These are phyloP conservation scores for Xylaria sp. DNA, from an alignment of 2,329 filamentous ascomycete genomes.

Conservation along the genomic window DNA sequence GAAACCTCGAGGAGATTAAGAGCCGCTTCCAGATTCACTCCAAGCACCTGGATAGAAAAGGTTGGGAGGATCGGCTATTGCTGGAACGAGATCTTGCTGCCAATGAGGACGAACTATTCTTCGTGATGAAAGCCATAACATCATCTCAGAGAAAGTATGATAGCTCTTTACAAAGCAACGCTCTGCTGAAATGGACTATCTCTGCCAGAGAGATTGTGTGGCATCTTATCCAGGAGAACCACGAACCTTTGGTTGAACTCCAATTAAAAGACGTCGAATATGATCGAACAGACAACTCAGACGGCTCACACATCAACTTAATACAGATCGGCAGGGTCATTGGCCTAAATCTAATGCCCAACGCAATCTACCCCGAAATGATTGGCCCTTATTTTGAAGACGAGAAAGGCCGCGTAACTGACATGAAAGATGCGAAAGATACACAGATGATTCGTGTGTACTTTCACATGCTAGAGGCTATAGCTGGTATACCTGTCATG, in stretches of 20 bases:
- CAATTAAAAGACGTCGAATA: conserved; percentile 92
- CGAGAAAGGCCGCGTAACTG: conserved; percentile 63
- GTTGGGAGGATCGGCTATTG: conserved; percentile 90
- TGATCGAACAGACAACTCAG: conserved; percentile 94
- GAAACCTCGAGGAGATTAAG: conserved; percentile 96
- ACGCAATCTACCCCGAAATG: conserved; percentile 96
- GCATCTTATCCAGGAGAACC: conserved; percentile 90
- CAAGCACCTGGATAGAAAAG: conserved; percentile 84
- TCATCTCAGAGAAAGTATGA: conserved; percentile 91
- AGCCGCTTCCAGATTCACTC: conserved; percentile 94
- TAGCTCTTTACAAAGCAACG: conserved; percentile 76
- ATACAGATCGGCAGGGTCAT: conserved; percentile 89
- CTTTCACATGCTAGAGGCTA: conserved; percentile 98
- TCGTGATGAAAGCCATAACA: conserved; percentile 99
- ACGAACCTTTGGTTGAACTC: conserved; percentile 90
- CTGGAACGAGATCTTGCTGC: conserved; percentile 88
- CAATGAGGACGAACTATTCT: conserved; percentile 97
- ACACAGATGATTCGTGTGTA: conserved; percentile 92
- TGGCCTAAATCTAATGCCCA: conserved; percentile 87
- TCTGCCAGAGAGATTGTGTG: conserved; percentile 96
- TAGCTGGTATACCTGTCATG: conserved; percentile 96
- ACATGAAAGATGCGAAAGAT: conserved; percentile 71
- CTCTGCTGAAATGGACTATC: conserved; percentile 90
- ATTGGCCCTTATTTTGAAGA: conserved; percentile 87
- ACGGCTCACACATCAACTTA: conserved; percentile 94